A percentile compares a stretch with the other conserved stretches of the same genome.
Evolutionary conservation across 371 early-diverging fungal species (phyloP).

Genomic region (Mucor racemosus): DNA sequence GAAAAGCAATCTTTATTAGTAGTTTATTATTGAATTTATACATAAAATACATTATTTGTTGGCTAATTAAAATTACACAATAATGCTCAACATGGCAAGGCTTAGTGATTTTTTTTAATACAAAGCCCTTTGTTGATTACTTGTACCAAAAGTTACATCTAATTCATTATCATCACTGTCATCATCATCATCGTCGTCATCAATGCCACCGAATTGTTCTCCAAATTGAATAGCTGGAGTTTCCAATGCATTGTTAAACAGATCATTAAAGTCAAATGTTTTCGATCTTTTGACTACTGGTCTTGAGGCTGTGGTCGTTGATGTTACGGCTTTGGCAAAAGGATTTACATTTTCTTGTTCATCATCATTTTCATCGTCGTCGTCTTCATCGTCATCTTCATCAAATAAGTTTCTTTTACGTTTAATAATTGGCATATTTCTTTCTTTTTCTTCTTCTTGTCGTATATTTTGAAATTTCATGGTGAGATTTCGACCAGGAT

Average conservation of each 20-base stretch:
- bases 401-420: constrained; percentile 3
- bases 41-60: too few relatives aligned
- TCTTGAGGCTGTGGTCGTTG: neutral
- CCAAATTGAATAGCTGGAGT: constrained; percentile 1
- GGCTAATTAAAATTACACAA: neutral
- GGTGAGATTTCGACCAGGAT: constrained; percentile 21
- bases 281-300: neutral
- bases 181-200: constrained; percentile 6
- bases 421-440: neutral
- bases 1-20: too few relatives aligned
- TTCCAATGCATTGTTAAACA: neutral
- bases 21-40: too few relatives aligned
- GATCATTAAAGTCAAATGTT: neutral
- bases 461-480: constrained; percentile 10
- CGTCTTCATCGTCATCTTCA: neutral
- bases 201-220: neutral
- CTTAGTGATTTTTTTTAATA: neutral
- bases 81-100: neutral
- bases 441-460: constrained; percentile 6
- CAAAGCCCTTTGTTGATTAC: neutral
- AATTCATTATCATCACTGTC: constrained; percentile 9
- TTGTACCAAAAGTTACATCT: neutral
- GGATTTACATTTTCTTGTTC: constrained; percentile 12
- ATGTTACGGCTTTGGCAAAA: neutral
- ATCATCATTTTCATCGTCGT: neutral